phyloP scores from a whole-genome alignment of 2,329 filamentous ascomycete genomes.

The Fusarium mangiferae region DNA sequence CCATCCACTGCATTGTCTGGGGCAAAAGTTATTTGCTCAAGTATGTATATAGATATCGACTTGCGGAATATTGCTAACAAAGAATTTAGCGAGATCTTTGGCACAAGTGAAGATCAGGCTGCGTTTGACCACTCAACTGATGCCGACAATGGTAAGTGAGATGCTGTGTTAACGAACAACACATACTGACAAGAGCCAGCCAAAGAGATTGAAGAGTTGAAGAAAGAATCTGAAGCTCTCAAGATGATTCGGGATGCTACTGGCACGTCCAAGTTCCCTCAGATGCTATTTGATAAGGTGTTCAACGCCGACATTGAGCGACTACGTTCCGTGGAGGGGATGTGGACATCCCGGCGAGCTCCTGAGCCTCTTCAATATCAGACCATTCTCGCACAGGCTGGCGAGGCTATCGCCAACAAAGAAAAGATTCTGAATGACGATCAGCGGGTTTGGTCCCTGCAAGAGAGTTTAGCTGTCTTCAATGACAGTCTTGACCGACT shows the following conservation, averaged over 20 bases:
- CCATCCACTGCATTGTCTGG: slow-evolving; percentile 99
- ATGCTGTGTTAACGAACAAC: not conserved
- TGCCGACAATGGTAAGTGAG: slow-evolving; percentile 75
- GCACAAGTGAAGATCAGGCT: slow-evolving; percentile 86
- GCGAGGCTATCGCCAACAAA: slow-evolving; percentile 59
- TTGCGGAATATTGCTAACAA: slow-evolving; percentile 7
- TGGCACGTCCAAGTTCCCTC: slow-evolving; percentile 79
- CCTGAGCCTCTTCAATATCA: slow-evolving; percentile 80
- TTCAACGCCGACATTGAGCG: slow-evolving; percentile 87
- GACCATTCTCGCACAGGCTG: slow-evolving; percentile 63
- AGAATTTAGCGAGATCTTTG: slow-evolving; percentile 79
- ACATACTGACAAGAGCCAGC: slow-evolving; percentile 49
- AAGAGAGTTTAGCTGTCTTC: slow-evolving; percentile 88
- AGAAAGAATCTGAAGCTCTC: slow-evolving; percentile 83
- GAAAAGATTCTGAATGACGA: slow-evolving; percentile 70
- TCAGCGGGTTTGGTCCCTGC: slow-evolving; percentile 82
- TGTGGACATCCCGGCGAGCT: slow-evolving; percentile 88
- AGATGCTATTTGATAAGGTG: slow-evolving; percentile 91
- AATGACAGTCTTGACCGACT: slow-evolving; percentile 83
- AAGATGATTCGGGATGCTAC: slow-evolving; percentile 85
- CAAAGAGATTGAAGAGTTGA: slow-evolving; percentile 87
- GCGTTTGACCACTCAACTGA: slow-evolving; percentile 83
- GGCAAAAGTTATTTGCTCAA: slow-evolving; percentile 95
- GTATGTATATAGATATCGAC: slow-evolving; percentile 47
- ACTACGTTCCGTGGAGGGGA: slow-evolving; percentile 87